A percentile compares a stretch with the other conserved stretches of the same genome.
phyloP scores from a whole-genome alignment of 805 yeast genomes.

The Candida ponderosae region DNA sequence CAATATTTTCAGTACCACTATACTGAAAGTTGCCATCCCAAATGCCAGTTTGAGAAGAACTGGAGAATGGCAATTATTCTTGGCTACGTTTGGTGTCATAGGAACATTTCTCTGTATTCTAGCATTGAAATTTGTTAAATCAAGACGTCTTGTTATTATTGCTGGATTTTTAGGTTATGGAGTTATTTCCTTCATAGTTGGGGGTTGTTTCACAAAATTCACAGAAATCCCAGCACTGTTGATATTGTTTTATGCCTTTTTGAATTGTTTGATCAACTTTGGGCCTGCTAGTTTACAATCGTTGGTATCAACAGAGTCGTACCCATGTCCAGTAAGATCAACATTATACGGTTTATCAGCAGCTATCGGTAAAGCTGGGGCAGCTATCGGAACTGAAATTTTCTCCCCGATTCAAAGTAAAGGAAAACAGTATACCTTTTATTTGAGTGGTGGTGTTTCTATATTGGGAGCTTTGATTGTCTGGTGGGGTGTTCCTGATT shows the following conservation, averaged over 20 bases:
- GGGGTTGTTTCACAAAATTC: slow-evolving; percentile 26
- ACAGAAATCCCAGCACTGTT: slow-evolving; percentile 25
- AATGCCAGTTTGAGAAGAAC: slow-evolving; percentile 11
- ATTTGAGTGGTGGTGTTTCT: slow-evolving; percentile 33
- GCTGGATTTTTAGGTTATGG: slow-evolving; percentile 18
- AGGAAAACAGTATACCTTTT: slow-evolving; percentile 40
- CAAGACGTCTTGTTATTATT: slow-evolving; percentile 5
- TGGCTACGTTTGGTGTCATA: slow-evolving; percentile 5
- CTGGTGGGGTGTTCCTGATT: slow-evolving; percentile 36
- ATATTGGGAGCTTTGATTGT: slow-evolving; percentile 24
- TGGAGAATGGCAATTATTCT: slow-evolving; percentile 9
- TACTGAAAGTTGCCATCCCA: slow-evolving; percentile 35
- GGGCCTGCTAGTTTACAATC: slow-evolving; percentile 45
- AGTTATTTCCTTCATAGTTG: slow-evolving; percentile 37
- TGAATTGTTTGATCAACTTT: slow-evolving; percentile 35
- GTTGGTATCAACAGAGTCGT: slow-evolving; percentile 34
- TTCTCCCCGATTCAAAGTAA: slow-evolving; percentile 39
- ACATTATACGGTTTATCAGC: slow-evolving; percentile 40
- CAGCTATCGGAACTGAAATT: slow-evolving; percentile 39
- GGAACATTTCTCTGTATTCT: slow-evolving; percentile 4
- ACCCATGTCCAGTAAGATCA: slow-evolving; percentile 43
- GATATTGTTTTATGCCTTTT: slow-evolving; percentile 36
- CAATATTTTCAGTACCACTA: slow-evolving; percentile 47
- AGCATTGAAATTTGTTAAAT: slow-evolving; percentile 1
- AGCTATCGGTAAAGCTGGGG: slow-evolving; percentile 45